Percentiles rank a stretch among this genome's conserved stretches.
These are phyloP conservation scores for Cyclanthera cordifolia DNA, from an alignment of 306 rosid genomes.

Conservation along the genomic window DNA sequence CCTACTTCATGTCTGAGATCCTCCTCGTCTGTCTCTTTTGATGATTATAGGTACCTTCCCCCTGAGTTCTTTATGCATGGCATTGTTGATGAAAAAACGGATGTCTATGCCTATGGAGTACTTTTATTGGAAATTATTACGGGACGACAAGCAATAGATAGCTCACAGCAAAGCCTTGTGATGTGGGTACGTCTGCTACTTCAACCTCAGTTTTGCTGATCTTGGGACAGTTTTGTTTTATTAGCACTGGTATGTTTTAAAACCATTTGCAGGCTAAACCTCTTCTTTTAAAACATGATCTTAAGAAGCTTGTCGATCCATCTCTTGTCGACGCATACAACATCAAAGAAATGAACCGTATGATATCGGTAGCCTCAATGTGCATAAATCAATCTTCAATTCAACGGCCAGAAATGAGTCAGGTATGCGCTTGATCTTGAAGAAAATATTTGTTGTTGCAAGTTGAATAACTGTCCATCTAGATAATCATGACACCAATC, in stretches of 20 bases:
- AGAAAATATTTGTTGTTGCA: background rate
- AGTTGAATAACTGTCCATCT: too few relatives aligned
- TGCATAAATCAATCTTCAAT: conserved; percentile 64
- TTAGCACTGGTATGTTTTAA: conserved; percentile 1
- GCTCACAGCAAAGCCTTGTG: conserved; percentile 78
- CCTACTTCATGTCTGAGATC: conserved; percentile 13
- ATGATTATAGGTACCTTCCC: conserved; percentile 72
- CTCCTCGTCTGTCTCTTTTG: background rate
- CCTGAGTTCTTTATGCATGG: conserved; percentile 99
- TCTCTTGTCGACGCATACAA: conserved; percentile 39
- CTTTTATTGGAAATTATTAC: conserved; percentile 78
- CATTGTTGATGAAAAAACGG: conserved; percentile 92
- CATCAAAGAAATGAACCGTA: conserved; percentile 52
- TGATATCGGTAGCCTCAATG: conserved; percentile 42
- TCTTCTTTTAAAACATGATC: conserved; percentile 29
- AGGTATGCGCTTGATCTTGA: conserved; percentile 35
- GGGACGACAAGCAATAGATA: conserved; percentile 80
- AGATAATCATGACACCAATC: too few relatives aligned
- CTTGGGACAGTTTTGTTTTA: background rate
- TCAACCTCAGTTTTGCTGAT: background rate
- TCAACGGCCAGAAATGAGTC: conserved; percentile 69
- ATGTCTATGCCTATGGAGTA: conserved; percentile 86
- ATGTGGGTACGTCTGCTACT: conserved; percentile 73
- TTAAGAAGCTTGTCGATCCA: conserved; percentile 62
- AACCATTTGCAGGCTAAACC: conserved; percentile 69